Evolutionary conservation across 768 basidiomycete genomes (phyloP), one percentile per base, ranked within the genome.

Genomic region (Rhizopogon vulgaris): DNA sequence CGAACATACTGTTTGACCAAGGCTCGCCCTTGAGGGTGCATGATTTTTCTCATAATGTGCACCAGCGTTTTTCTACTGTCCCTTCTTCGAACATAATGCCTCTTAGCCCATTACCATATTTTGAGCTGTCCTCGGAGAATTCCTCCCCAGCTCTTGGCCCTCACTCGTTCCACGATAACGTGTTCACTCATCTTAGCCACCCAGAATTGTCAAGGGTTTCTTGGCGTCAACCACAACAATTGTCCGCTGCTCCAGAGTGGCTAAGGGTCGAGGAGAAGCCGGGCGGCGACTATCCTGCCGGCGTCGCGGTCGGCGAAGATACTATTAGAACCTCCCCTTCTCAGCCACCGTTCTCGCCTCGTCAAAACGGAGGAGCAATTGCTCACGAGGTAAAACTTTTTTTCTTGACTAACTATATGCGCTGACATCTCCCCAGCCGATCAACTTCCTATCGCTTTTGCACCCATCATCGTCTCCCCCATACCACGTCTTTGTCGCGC

Each of bases 401-500:
- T 39, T 49, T 48, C 27, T 30, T 28, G n/a, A 39, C 37, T 38
- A 54, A 57, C 58, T 49, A 56, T 56, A 49, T 45, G 56, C 56
- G 47, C 57, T 57, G 54, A 38, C 49, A 41, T 48, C 14, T 45
- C 28, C 49, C 36, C 56, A 93, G 89, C 89, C 90, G 14, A 90
- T 93, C 73, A 93, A 93, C 68, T 93, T 92, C 66, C 76, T 92
- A 49, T 87, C 87, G 12, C 74, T 92, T 47, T 76, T 93, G 46
- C 89, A 91, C 60, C 90, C 90, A 1, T 88, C 89, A 0, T 88
- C 90, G 1, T 83, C 85, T 27, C 90, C 90, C 12, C 89, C 89
- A 2, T 93, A 93, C 61, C 79, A 80, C 49, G 73, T 87, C 50
- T 90, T 93, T 59, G 89, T 92, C 11, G 73, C 82, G 15, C 84